phyloP scores from a whole-genome alignment of 495 filamentous ascomycete species.

The Penicillium odoratum region DNA sequence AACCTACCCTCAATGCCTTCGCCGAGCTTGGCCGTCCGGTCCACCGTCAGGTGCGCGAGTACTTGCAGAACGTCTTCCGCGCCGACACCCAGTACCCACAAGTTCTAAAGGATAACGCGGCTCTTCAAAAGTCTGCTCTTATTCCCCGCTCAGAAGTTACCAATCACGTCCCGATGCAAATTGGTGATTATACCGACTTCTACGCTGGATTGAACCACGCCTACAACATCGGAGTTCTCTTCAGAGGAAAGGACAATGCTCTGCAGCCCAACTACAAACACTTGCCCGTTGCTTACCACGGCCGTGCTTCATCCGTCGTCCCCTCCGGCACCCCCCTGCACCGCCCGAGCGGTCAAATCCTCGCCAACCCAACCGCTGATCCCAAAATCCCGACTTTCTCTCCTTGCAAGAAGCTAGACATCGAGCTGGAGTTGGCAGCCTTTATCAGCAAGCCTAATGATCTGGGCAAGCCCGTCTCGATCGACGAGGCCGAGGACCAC shows the following conservation, averaged over 20 bases:
- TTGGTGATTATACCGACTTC: conserved; percentile 98
- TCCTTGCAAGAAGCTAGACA: conserved; percentile 69
- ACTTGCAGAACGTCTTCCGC: conserved; percentile 71
- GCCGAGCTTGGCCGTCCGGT: conserved; percentile 71
- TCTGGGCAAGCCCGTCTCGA: conserved; percentile 61
- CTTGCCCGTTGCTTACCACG: conserved; percentile 87
- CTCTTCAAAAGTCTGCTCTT: conserved; percentile 53
- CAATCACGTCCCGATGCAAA: conserved; percentile 79
- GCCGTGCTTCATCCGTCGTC: conserved; percentile 76
- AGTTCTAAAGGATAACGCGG: conserved; percentile 57
- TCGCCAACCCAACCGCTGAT: conserved; percentile 61
- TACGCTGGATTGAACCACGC: conserved; percentile 92
- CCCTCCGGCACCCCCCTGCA: conserved; percentile 73
- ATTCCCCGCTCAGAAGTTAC: conserved; percentile 58
- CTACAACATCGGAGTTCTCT: conserved; percentile 74
- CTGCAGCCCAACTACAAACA: conserved; percentile 90
- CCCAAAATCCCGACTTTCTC: conserved; percentile 63
- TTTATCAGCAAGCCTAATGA: conserved; percentile 71
- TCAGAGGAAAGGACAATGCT: conserved; percentile 78
- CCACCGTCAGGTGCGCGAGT: conserved; percentile 70
- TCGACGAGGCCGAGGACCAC: conserved; percentile 69
- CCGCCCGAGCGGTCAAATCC: conserved; percentile 81
- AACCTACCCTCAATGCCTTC: conserved; percentile 78
- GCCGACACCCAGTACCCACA: conserved; percentile 58
- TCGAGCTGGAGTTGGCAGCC: conserved; percentile 85